Percentiles rank a stretch among this genome's conserved stretches.
Evolutionary conservation across 2,329 filamentous ascomycete species (phyloP).

Genomic region (Talaromyces pinophilus): DNA sequence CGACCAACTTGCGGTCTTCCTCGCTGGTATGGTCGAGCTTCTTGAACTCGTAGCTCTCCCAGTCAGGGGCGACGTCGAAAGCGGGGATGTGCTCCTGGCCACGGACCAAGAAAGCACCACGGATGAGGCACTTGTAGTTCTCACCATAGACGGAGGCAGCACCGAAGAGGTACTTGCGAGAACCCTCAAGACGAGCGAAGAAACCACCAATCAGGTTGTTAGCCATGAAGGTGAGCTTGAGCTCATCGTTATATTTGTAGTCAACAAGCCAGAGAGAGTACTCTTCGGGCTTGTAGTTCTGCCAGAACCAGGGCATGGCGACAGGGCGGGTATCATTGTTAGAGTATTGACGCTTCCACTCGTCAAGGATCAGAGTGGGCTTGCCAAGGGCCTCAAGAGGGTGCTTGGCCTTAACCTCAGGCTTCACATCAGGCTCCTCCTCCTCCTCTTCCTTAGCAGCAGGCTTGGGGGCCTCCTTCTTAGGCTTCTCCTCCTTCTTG

Average conservation of each 20-base stretch:
- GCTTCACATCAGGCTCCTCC: slow-evolving; percentile 59
- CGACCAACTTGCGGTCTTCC: slow-evolving; percentile 82
- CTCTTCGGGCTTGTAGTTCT: slow-evolving; percentile 89
- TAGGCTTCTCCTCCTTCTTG: slow-evolving; percentile 68
- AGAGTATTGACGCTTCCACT: slow-evolving; percentile 99
- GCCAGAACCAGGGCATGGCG: slow-evolving; percentile 97
- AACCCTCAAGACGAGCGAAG: slow-evolving; percentile 94
- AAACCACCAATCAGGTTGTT: slow-evolving; percentile 98
- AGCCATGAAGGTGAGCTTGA: slow-evolving; percentile 97
- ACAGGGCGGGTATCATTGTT: slow-evolving; percentile 82
- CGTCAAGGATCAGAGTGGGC: slow-evolving; percentile 81
- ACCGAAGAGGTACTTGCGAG: slow-evolving; percentile 98
- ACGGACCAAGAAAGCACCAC: slow-evolving; percentile 92
- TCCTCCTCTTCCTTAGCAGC: slow-evolving; percentile 50
- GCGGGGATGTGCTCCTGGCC: slow-evolving; percentile 82
- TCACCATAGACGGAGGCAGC: slow-evolving; percentile 83
- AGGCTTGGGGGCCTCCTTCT: slow-evolving; percentile 62
- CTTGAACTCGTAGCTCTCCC: slow-evolving; percentile 92
- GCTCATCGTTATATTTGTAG: slow-evolving; percentile 99
- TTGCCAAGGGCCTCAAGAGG: slow-evolving; percentile 82
- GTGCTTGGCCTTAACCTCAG: slow-evolving; percentile 91
- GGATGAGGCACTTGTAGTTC: slow-evolving; percentile 85
- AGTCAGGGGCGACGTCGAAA: slow-evolving; percentile 96
- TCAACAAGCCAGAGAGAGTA: slow-evolving; percentile 93
- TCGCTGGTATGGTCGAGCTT: slow-evolving; percentile 90